A percentile compares a stretch with the other conserved stretches of the same genome.
phyloP scores from a whole-genome alignment of 2,329 filamentous ascomycete species.

The Trichophaea hybrida region DNA sequence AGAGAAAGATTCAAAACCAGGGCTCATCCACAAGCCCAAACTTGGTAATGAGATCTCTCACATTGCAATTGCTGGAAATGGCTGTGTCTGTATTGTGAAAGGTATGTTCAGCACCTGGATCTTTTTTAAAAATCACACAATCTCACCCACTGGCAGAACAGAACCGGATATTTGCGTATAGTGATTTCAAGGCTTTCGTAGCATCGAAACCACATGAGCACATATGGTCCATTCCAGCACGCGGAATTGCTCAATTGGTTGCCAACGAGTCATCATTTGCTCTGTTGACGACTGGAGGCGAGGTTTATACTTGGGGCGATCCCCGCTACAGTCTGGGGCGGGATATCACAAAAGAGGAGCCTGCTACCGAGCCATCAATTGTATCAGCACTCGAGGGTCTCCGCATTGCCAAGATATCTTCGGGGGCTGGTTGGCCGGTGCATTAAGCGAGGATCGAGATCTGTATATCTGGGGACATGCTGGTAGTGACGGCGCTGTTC shows the following conservation, averaged over 20 bases:
- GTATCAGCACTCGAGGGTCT: slow-evolving; percentile 16
- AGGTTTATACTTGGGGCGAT: slow-evolving; percentile 17
- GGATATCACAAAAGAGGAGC: not conserved
- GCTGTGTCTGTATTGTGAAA: slow-evolving; percentile 5
- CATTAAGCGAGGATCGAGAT: slow-evolving; percentile 11
- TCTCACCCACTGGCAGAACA: not conserved
- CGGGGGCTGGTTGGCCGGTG: slow-evolving; percentile 11
- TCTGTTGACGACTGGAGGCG: not conserved
- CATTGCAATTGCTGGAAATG: slow-evolving; percentile 17
- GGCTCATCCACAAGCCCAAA: not conserved
- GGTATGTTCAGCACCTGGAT: slow-evolving; percentile 2
- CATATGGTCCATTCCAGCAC: not conserved
- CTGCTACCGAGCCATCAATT: slow-evolving; percentile 3
- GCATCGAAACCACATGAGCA: not conserved
- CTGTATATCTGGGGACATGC: slow-evolving; percentile 19
- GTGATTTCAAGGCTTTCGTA: not conserved
- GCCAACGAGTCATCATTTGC: slow-evolving; percentile 2
- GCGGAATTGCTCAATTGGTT: not conserved
- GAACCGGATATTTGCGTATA: not conserved
- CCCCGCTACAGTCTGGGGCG: slow-evolving; percentile 12
- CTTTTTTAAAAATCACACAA: not conserved
- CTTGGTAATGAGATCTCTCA: not conserved
- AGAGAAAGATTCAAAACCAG: not conserved
- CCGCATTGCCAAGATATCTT: slow-evolving; percentile 7
- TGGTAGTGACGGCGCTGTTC: not conserved